Percentiles rank a stretch among this genome's conserved stretches.
Conservation (phyloP, 2,329 filamentous ascomycete genomes). For the Byssochlamys sp. region DNA sequence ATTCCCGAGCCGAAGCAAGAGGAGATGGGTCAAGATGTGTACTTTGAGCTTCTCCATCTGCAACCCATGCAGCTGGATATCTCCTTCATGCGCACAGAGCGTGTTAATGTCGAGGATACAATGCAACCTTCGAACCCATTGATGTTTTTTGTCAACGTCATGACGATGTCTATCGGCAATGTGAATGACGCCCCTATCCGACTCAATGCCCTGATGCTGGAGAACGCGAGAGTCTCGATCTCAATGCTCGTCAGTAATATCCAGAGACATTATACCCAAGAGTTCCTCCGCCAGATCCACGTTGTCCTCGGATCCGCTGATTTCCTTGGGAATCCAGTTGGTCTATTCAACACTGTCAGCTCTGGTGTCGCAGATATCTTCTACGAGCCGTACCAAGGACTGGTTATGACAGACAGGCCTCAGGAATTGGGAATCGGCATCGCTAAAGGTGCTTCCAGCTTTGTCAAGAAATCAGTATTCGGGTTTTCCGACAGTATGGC, state of each 20-base stretch:
- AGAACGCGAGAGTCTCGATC: constrained; percentile 87
- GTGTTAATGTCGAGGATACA: constrained; percentile 91
- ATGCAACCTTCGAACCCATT: constrained; percentile 82
- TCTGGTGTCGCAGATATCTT: constrained; percentile 97
- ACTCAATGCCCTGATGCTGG: constrained; percentile 84
- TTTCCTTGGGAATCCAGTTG: constrained; percentile 93
- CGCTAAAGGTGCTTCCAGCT: constrained; percentile 90
- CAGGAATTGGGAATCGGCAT: constrained; percentile 92
- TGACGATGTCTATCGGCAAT: constrained; percentile 98
- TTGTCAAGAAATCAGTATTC: constrained; percentile 97
- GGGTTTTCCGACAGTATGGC: constrained; percentile 95
- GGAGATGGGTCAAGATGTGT: constrained; percentile 82
- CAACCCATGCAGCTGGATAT: constrained; percentile 97
- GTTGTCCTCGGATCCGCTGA: constrained; percentile 95
- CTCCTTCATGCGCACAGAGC: constrained; percentile 92
- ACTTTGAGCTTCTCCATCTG: constrained; percentile 92
- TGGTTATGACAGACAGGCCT: constrained; percentile 90
- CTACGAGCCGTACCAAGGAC: constrained; percentile 95
- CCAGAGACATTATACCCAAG: constrained; percentile 90
- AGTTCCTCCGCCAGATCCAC: constrained; percentile 90
- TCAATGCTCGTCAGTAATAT: constrained; percentile 76
- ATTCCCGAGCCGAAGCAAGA: constrained; percentile 84
- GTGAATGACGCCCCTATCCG: constrained; percentile 94
- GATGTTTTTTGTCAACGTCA: constrained; percentile 97
- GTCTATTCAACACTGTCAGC: constrained; percentile 94